Conservation (phyloP, 2,329 filamentous ascomycete species). For the Ustulina deusta region DNA sequence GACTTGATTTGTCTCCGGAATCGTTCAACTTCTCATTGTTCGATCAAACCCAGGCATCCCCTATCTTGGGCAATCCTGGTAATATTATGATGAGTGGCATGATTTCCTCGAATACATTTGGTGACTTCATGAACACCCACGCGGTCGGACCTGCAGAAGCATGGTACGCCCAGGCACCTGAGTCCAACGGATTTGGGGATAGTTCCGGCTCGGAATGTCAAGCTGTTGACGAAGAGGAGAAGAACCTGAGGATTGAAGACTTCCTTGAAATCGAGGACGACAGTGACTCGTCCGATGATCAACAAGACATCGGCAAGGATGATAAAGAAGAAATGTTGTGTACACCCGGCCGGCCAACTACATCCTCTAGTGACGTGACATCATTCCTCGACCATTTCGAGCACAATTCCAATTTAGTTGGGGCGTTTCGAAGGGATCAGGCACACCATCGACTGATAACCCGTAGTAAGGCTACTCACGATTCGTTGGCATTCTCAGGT, state of each 20-base stretch:
- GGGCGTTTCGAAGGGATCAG: constrained; percentile 79
- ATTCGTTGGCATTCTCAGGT: constrained; percentile 72
- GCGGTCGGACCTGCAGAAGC: constrained; percentile 80
- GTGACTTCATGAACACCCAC: constrained; percentile 70
- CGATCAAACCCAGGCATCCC: constrained; percentile 57
- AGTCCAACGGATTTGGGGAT: constrained; percentile 62
- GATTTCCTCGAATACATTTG: constrained; percentile 67
- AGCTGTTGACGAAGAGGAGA: constrained; percentile 73
- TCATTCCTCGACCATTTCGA: constrained; percentile 75
- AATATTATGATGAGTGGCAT: constrained; percentile 85
- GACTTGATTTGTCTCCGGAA: constrained; percentile 66
- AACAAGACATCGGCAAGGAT: constrained; percentile 60
- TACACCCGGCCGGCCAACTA: constrained; percentile 64
- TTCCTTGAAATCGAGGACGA: constrained; percentile 76
- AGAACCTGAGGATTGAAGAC: constrained; percentile 74
- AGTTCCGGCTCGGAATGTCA: constrained; percentile 64
- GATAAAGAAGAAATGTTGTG: constrained; percentile 60
- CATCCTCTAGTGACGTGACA: constrained; percentile 62
- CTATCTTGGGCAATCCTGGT: constrained; percentile 74
- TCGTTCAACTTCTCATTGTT: constrained; percentile 64
- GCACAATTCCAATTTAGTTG: constrained; percentile 74
- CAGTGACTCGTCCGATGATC: constrained; percentile 70
- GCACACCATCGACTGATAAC: constrained; percentile 71
- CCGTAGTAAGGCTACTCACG: constrained; percentile 70
- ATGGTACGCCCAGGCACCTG: constrained; percentile 77